Base-by-base conservation (phyloP, 2,329 filamentous ascomycete genomes). In the Trichophyton verrucosum region DNA sequence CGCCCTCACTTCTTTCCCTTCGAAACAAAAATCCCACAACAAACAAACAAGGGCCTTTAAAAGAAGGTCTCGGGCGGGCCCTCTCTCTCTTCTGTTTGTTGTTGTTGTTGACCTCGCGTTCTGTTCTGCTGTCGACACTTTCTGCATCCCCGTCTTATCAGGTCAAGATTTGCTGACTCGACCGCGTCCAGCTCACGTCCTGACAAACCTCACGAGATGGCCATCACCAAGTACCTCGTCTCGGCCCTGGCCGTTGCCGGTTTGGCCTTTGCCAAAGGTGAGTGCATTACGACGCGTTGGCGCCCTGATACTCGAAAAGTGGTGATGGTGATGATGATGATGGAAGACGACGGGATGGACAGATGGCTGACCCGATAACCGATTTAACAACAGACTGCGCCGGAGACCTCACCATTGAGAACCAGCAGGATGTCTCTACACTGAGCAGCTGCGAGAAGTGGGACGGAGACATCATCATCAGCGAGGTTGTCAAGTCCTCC, bases 381-480 rank as follows among this genome's bases (percentile, higher is more conserved):
- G 6, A 27, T 27, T 27, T 5, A 27, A 27, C 4, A 5, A 42
- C 11, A 57, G 55, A 33, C 11, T 65, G 65, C 57, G 60, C 64
- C 53, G 65, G 63, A 40, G 66, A 69, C 53, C 68, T 68, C 60
- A 68, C 81, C 75, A 74, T 78, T 73, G 62, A 85, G 82, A 66
- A 80, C 90, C 77, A 80, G 80, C 73, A 78, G 73, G 77, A 76
- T 73, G 82, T 83, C 67, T 81, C 88, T 70, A 84, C 82, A 61
- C 76, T 92, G 63, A 73, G 81, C 60, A 69, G 71, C 65, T 96
- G 91, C 82, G 72, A 76, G n/a, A 87, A 82, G 61, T 81, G 89
- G 71, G 76, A 82, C 58, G 90, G 87, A 69, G 80, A 82, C 72
- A 78, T 96, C 64, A 80, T 82, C 64, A 80, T 95, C 65, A 80